phyloP scores from a whole-genome alignment of 1,284 basidiomycete species.

The Rhodotorula sp. region DNA sequence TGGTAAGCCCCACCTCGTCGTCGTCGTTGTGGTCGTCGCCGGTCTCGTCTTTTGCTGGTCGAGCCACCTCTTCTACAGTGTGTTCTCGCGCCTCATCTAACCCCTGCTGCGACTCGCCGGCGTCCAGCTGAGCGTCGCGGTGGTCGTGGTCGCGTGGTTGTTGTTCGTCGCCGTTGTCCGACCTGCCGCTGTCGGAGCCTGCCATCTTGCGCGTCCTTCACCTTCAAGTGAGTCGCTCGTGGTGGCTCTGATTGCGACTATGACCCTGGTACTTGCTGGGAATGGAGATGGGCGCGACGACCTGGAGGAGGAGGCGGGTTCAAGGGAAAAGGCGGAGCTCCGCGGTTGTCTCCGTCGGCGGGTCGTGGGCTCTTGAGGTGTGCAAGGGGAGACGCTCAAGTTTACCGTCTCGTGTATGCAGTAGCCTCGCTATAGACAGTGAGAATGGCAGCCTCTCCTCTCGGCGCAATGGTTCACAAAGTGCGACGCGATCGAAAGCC shows the following conservation, averaged over 20 bases:
- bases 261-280: not conserved
- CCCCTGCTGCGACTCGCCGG: not conserved
- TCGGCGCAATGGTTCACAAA: too few species aligned
- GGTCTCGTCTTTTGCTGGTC: not conserved
- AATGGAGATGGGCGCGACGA: not conserved
- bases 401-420: not conserved
- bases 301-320: too few species aligned
- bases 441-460: too few species aligned
- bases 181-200: not conserved
- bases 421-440: too few species aligned
- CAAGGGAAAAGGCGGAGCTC: too few species aligned
- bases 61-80: too few species aligned
- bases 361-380: too few species aligned
- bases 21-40: not conserved
- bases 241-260: not conserved
- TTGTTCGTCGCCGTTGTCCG: not conserved
- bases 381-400: not conserved
- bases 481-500: too few species aligned
- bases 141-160: not conserved
- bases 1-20: not conserved
- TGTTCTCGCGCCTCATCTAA: too few species aligned
- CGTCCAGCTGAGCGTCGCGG: not conserved
- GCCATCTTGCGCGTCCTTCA: not conserved
- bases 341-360: too few species aligned
- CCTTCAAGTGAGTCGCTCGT: not conserved